Evolutionary conservation across 1,139 yeast species (phyloP).

Genomic region (Geotrichum fermentans): DNA sequence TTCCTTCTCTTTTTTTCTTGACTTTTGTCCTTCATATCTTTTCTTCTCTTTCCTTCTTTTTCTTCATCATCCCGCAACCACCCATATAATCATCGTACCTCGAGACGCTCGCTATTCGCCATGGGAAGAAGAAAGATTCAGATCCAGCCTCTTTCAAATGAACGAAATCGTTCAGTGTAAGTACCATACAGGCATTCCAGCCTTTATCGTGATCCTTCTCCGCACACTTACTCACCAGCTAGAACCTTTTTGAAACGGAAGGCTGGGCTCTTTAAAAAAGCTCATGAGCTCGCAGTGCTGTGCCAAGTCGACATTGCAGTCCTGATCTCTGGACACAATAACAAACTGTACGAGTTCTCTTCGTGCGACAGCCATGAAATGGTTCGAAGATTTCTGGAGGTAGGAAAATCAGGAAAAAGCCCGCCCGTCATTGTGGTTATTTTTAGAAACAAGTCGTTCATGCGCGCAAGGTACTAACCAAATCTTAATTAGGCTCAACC

Average conservation of each 20-base stretch:
- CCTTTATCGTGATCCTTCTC: no score
- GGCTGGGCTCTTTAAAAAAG: constrained; percentile 92
- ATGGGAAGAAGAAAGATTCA: constrained; percentile 98
- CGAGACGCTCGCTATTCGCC: constrained; percentile 1
- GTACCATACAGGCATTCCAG: constrained; percentile 22
- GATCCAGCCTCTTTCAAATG: constrained; percentile 85
- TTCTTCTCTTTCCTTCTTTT: not conserved
- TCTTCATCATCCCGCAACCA: not conserved
- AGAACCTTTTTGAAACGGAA: constrained; percentile 86
- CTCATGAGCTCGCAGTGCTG: constrained; percentile 85
- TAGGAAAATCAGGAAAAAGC: not conserved
- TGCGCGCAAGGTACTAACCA: not conserved
- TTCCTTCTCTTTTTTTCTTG: not conserved
- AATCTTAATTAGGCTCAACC: constrained; percentile 28
- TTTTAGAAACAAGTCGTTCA: constrained; percentile 4
- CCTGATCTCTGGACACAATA: constrained; percentile 76
- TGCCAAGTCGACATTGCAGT: constrained; percentile 93
- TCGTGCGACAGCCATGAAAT: constrained; percentile 65
- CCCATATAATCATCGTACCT: not conserved
- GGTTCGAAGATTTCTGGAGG: constrained; percentile 45
- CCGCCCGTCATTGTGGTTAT: not conserved
- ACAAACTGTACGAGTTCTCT: constrained; percentile 74
- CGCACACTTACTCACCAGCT: constrained; percentile 8
- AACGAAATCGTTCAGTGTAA: constrained; percentile 61
- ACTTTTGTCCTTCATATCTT: not conserved